Percentiles rank a stretch among this genome's conserved stretches.
phyloP scores from a whole-genome alignment of 2,329 filamentous ascomycete genomes.

The Fusarium sp. region DNA sequence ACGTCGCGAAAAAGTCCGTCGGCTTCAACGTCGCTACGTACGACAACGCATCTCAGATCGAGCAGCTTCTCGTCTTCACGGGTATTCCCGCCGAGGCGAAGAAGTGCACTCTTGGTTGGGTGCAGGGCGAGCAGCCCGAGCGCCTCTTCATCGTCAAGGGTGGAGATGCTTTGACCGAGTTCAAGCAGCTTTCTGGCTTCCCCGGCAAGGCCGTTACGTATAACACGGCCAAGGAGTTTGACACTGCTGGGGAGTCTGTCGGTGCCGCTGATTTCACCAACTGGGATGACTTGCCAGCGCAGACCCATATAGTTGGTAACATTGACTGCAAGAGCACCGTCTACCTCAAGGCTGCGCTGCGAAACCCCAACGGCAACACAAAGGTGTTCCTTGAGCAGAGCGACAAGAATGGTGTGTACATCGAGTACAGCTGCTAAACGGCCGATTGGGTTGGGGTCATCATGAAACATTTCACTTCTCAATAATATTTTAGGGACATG shows the following conservation, averaged over 20 bases:
- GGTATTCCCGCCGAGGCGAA: slow-evolving; percentile 48
- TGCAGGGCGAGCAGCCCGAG: slow-evolving; percentile 52
- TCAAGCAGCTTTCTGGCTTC: slow-evolving; percentile 45
- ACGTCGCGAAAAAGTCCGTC: slow-evolving; percentile 21
- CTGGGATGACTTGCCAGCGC: slow-evolving; percentile 44
- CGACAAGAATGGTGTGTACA: slow-evolving; percentile 46
- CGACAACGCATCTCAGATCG: slow-evolving; percentile 40
- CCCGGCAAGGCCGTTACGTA: slow-evolving; percentile 40
- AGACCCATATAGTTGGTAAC: slow-evolving; percentile 40
- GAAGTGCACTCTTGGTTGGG: slow-evolving; percentile 49
- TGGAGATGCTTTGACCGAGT: slow-evolving; percentile 38
- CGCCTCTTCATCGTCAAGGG: slow-evolving; percentile 54
- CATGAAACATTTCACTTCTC: slow-evolving; percentile 14
- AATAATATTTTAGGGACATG: slow-evolving; percentile 3
- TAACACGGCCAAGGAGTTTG: slow-evolving; percentile 40
- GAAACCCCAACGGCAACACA: slow-evolving; percentile 41
- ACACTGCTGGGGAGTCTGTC: slow-evolving; percentile 21
- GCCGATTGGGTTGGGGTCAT: not conserved
- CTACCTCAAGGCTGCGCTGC: slow-evolving; percentile 45
- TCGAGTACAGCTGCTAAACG: slow-evolving; percentile 40
- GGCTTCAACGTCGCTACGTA: slow-evolving; percentile 44
- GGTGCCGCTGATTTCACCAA: slow-evolving; percentile 48
- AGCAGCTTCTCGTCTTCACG: slow-evolving; percentile 50
- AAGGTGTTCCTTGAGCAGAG: slow-evolving; percentile 49
- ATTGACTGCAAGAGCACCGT: slow-evolving; percentile 47